phyloP scores from a whole-genome alignment of 352 stramenopile species.

The Phytophthora hibernalis region DNA sequence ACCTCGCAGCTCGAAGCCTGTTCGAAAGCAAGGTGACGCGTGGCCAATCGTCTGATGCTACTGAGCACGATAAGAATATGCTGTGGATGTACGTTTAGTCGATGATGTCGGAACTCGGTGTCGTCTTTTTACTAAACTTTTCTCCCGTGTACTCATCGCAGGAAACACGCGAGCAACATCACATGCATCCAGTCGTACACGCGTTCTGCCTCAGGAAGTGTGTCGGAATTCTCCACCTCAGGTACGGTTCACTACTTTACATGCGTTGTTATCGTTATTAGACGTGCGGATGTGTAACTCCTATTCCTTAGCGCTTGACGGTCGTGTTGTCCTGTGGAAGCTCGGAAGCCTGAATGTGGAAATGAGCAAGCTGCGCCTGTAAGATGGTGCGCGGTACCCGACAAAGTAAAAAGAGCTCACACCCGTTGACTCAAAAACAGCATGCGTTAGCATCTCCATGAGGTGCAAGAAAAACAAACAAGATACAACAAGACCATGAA shows the following conservation, averaged over 20 bases:
- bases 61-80: slow-evolving; percentile 77
- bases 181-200: slow-evolving; percentile 82
- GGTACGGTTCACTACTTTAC: too few relatives aligned
- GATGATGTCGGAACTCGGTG: not conserved
- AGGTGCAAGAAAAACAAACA: not conserved
- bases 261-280: too few relatives aligned
- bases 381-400: slow-evolving; percentile 19
- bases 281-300: not conserved
- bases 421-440: slow-evolving; percentile 12
- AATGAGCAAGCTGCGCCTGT: slow-evolving; percentile 85
- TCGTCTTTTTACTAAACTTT: not conserved
- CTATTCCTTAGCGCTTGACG: slow-evolving; percentile 68
- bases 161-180: slow-evolving; percentile 89
- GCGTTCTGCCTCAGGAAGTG: slow-evolving; percentile 52
- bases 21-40: slow-evolving; percentile 89
- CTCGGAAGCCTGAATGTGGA: slow-evolving; percentile 75
- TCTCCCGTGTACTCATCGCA: slow-evolving; percentile 15
- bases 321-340: slow-evolving; percentile 84
- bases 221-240: slow-evolving; percentile 86
- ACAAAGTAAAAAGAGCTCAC: not conserved
- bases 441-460: slow-evolving; percentile 3
- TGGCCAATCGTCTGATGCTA: slow-evolving; percentile 85
- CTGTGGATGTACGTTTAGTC: slow-evolving; percentile 77
- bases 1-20: slow-evolving; percentile 63
- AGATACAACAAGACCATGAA: slow-evolving; percentile 15